Base-by-base conservation (phyloP, 768 basidiomycete species). In the Mycena rebaudengoi region DNA sequence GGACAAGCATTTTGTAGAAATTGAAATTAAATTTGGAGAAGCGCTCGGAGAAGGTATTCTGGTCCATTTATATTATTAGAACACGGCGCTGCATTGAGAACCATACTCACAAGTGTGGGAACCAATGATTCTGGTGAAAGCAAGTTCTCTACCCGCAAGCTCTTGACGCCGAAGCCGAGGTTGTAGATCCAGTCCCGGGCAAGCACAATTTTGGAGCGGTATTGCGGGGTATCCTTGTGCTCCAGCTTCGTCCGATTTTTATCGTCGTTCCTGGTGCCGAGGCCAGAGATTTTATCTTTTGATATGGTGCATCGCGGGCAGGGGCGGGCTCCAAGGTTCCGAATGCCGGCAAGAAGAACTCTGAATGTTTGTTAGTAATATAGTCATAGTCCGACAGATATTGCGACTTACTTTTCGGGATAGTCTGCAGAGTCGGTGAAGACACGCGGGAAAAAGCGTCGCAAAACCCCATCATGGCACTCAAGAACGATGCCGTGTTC, bases 221-320 rank as follows among this genome's bases (percentile, higher is more conserved):
- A 49, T 6, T 20, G 26, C 14, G 14, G 7, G 13, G 20, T 40
- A n/a, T 39, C 45, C 2, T 5, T 10, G 2, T 54, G 61, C 11
- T 43, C 61, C 1, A 28, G 11, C 12, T 43, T 41, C 1, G 16
- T 29, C 10, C 61, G 61, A 10, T 11, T 11, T 13, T 40, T 63
- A 7, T 25, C 44, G 21, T 63, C 53, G 20, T 55, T 32, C 11
- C 37, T 52, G 10, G 66, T 60, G 0, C 76, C 78, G 23, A 80
- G 35, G 0, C 46, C 39, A 10, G 41, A 23, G 25, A 78, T 69
- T 1, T 70, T 5, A 0, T 58, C 60, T 44, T 73, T 75, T 10
- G 50, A 41, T 20, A 76, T 64, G 0, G 65, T 45, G 48, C 79
- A 80, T 0, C 68, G 62, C 0, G 75, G 79, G 53, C 79, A 80